Conservation (phyloP, 495 filamentous ascomycete genomes). For the Aspergillus mulundensis region DNA sequence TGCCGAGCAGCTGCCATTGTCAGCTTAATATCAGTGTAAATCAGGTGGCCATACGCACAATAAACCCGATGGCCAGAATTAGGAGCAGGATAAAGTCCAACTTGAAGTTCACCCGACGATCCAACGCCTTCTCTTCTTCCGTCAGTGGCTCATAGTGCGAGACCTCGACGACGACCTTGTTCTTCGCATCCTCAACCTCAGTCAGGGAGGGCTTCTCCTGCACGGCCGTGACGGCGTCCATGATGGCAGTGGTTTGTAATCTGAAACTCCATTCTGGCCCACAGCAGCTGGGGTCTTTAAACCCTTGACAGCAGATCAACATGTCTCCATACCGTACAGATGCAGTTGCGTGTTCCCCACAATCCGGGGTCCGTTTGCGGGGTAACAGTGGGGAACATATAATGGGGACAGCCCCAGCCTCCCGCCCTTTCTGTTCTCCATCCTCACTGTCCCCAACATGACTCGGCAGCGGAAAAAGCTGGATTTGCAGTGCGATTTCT, state of each 20-base stretch:
- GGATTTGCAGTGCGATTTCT: not conserved
- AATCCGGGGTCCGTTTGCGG: not conserved
- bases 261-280: too few relatives aligned
- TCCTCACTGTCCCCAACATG: not conserved
- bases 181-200: constrained; percentile 3
- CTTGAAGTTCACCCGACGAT: not conserved
- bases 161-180: not conserved
- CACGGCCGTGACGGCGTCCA: not conserved
- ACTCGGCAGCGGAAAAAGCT: constrained; percentile 3
- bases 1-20: not conserved
- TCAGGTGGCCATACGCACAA: not conserved
- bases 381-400: constrained; percentile 3
- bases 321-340: too few relatives aligned
- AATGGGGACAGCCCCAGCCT: not conserved
- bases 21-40: not conserved
- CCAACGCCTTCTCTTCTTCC: not conserved
- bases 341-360: not conserved
- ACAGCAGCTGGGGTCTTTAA: too few relatives aligned
- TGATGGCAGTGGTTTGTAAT: not conserved
- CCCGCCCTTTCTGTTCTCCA: not conserved
- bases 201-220: not conserved
- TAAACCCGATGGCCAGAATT: constrained; percentile 5
- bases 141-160: constrained; percentile 1
- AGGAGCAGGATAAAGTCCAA: not conserved
- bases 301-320: too few relatives aligned